Conservation (phyloP, 2,329 filamentous ascomycete species). For the Arthrobotrys sinensis region DNA sequence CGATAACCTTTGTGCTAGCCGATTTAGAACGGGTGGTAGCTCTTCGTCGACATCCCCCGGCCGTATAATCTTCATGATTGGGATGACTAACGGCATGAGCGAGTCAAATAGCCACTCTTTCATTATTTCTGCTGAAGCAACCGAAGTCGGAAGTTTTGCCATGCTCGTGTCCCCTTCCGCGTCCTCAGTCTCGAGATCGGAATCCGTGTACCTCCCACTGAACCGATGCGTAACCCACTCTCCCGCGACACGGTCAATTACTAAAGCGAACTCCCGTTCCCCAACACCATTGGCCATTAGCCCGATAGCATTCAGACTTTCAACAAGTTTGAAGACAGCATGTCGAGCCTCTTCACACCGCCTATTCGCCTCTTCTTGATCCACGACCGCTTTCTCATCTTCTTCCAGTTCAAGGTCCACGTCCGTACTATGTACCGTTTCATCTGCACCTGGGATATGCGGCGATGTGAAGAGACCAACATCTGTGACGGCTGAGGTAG, state of each 20-base stretch:
- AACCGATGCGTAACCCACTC: constrained; percentile 58
- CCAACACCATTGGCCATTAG: constrained; percentile 60
- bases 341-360: constrained; percentile 50
- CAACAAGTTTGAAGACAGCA: constrained; percentile 50
- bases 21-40: constrained; percentile 41
- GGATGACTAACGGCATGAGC: constrained; percentile 46
- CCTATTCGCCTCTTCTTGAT: constrained; percentile 55
- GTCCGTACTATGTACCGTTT: constrained; percentile 59
- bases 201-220: constrained; percentile 55
- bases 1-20: constrained; percentile 72
- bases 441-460: constrained; percentile 54
- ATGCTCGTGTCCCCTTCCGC: constrained; percentile 58
- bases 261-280: constrained; percentile 54
- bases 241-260: constrained; percentile 53
- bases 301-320: constrained; percentile 51
- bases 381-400: constrained; percentile 58
- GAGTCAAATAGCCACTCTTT: constrained; percentile 55
- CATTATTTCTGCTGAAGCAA: constrained; percentile 59
- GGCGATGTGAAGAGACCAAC: constrained; percentile 58
- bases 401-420: constrained; percentile 59
- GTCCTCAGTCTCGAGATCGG: constrained; percentile 48
- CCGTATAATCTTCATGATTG: constrained; percentile 58
- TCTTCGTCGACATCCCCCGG: constrained; percentile 45
- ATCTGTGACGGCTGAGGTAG: constrained; percentile 40
- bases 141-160: constrained; percentile 54